Evolutionary conservation across 352 stramenopile genomes (phyloP), one percentile per base, ranked within the genome.

Genomic region (Pythium grandisporangium): DNA sequence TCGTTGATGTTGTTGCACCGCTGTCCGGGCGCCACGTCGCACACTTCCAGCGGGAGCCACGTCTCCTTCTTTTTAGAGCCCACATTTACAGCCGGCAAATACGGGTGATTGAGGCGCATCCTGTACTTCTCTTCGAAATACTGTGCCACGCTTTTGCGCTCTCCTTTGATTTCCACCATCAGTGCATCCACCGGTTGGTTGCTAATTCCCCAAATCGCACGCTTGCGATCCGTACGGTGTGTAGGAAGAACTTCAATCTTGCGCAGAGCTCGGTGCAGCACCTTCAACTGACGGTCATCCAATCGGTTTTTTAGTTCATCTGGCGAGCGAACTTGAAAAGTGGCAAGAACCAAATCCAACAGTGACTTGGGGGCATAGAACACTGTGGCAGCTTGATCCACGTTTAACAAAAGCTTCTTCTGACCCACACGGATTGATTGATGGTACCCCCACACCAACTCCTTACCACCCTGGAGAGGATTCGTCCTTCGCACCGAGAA

Each of bases 41-140:
- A 95, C n/a, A 93, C 25, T 45, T 95, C 82, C 13, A 95, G 77
- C 10, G 82, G 82, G 23, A 92, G 36, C 62, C 70, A 95, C 17
- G 63, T 74, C 4, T 64, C 40, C 30, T 61, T 65, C 21, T 55
- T 42, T 45, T 68, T 68, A 27, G 54, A 76, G 5, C 79, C 79
- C 2, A 93, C 64, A 40, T 89, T 83, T 3, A 93, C 69, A 6
- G 61, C 58, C 6, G 82, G 82, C 22, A 95, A 40, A 13, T 74
- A 54, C 23, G 79, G 71, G 42, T 81, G 77, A 10, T 70, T 61
- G 29, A 93, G 46, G 7, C 44, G 46, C 4, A 70, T 45, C 3
- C 77, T 69, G 61, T 93, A 93, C 1, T 53, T 46, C 29, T 72
- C 63, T 17, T 23, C 37, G 49, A 84, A 89, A 46, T 89, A 93